A percentile compares a stretch with the other conserved stretches of the same genome.
These are phyloP conservation scores for Ilyonectria destructans DNA, from an alignment of 2,329 filamentous ascomycete species.

Conservation along the genomic window DNA sequence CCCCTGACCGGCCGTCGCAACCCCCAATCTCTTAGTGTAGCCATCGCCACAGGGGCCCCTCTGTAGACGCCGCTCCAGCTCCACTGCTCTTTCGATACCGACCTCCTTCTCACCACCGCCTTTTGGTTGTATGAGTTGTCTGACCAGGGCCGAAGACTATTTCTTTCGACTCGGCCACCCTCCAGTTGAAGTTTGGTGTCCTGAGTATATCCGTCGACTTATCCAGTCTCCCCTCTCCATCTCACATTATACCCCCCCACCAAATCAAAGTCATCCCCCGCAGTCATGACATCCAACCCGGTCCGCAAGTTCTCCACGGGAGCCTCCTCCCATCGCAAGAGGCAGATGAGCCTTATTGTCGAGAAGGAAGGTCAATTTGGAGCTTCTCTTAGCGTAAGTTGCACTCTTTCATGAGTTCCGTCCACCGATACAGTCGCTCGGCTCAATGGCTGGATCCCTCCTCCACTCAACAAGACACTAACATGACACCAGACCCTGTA, in stretches of 20 bases:
- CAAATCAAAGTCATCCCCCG: constrained; percentile 28
- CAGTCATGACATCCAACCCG: constrained; percentile 49
- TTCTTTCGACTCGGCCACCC: constrained; percentile 37
- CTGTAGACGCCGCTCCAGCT: constrained; percentile 36
- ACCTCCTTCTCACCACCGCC: constrained; percentile 47
- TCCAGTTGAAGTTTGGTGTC: constrained; percentile 28
- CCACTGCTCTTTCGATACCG: constrained; percentile 49
- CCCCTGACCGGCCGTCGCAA: constrained; percentile 30
- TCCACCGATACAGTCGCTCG: not conserved
- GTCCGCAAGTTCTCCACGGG: constrained; percentile 62
- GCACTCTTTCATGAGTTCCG: not conserved
- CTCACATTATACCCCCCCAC: constrained; percentile 31
- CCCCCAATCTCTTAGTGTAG: constrained; percentile 40
- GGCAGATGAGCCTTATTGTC: constrained; percentile 63
- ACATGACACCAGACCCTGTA: constrained; percentile 67
- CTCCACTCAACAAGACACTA: constrained; percentile 22
- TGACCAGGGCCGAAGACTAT: constrained; percentile 45
- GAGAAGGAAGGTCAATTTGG: constrained; percentile 63
- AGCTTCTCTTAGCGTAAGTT: constrained; percentile 63
- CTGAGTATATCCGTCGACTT: constrained; percentile 34
- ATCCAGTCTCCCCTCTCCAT: constrained; percentile 18
- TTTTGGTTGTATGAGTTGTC: constrained; percentile 45
- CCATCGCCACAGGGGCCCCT: constrained; percentile 41
- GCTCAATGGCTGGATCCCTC: not conserved
- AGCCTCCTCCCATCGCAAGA: constrained; percentile 63